A percentile compares a stretch with the other conserved stretches of the same genome.
phyloP scores from a whole-genome alignment of 768 basidiomycete genomes.

The Cystobasidiopsis lactophilus region DNA sequence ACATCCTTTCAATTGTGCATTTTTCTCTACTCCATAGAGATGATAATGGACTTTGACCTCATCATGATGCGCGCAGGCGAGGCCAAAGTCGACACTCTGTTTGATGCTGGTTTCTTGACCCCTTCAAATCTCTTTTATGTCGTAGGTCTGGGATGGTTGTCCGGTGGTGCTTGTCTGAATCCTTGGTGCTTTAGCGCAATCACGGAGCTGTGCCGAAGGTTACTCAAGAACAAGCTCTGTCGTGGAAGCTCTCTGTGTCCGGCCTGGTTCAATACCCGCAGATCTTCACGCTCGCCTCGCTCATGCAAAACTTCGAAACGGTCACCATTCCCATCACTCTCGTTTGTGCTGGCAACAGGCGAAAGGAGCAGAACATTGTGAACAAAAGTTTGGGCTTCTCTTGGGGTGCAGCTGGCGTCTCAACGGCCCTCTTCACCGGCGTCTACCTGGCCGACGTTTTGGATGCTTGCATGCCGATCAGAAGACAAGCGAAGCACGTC shows the following conservation, averaged over 20 bases:
- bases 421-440: constrained; percentile 40
- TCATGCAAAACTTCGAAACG: constrained; percentile 31
- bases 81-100: not conserved
- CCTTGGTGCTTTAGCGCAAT: no score
- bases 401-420: constrained; percentile 22
- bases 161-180: no score
- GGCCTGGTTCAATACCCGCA: constrained; percentile 28
- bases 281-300: constrained; percentile 30
- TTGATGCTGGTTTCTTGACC: constrained; percentile 34
- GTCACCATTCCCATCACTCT: constrained; percentile 41
- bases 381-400: constrained; percentile 24
- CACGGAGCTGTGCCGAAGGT: constrained; percentile 39
- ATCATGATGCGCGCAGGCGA: no score
- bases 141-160: no score
- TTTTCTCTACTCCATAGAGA: no score
- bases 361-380: constrained; percentile 45
- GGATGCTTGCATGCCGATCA: constrained; percentile 28
- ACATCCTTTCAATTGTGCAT: constrained; percentile 47
- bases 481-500: constrained; percentile 30
- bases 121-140: constrained; percentile 37
- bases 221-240: constrained; percentile 23
- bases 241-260: constrained; percentile 32
- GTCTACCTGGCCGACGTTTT: constrained; percentile 38
- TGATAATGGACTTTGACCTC: no score
- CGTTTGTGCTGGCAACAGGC: constrained; percentile 42